phyloP scores from a whole-genome alignment of 805 yeast species.

The Kodamaea hsintzibuensis region DNA sequence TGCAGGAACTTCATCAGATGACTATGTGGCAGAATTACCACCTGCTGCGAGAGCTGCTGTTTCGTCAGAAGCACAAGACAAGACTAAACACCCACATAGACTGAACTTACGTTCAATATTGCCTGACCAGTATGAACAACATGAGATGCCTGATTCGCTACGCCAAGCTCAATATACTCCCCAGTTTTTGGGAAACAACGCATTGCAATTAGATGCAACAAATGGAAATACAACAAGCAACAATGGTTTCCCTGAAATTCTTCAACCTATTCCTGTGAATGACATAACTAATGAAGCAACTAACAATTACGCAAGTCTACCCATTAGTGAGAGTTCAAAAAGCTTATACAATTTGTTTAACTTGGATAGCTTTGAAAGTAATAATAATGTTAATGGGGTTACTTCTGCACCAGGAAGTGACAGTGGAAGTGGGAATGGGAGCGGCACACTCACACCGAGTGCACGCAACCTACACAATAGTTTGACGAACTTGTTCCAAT shows the following conservation, averaged over 20 bases:
- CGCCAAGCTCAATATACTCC: not conserved
- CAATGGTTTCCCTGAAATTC: not conserved
- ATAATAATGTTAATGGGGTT: constrained; percentile 20
- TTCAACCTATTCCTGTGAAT: not conserved
- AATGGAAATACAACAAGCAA: not conserved
- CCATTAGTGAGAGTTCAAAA: constrained; percentile 30
- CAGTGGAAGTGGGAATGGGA: not conserved
- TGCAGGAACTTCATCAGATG: not conserved
- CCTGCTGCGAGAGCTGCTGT: not conserved
- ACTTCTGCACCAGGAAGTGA: constrained; percentile 16
- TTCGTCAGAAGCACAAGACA: not conserved
- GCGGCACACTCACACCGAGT: not conserved
- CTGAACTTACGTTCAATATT: not conserved
- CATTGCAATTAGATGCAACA: not conserved
- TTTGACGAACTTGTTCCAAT: constrained; percentile 27
- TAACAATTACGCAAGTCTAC: not conserved
- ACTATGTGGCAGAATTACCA: not conserved
- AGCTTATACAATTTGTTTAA: constrained; percentile 31
- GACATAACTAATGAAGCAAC: not conserved
- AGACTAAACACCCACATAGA: not conserved
- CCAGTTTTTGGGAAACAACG: not conserved
- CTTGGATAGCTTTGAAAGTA: constrained; percentile 6
- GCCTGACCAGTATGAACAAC: not conserved
- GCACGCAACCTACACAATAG: constrained; percentile 11
- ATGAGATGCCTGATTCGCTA: not conserved